Conservation (phyloP, 2,329 filamentous ascomycete genomes). For the Corniculantispora saksenae region DNA sequence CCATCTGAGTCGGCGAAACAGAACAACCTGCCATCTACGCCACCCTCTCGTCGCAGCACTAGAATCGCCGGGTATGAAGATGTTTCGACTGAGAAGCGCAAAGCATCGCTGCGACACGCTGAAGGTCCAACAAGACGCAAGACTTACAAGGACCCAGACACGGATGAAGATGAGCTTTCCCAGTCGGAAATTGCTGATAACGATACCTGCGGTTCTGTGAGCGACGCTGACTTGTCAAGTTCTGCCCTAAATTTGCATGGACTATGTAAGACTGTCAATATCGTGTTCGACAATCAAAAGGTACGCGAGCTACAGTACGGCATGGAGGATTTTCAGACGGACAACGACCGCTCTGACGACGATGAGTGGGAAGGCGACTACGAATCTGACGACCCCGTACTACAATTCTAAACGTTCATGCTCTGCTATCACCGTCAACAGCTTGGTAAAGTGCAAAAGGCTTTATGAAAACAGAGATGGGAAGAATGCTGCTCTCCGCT, state of each 20-base stretch:
- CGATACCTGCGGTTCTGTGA: conserved; percentile 17
- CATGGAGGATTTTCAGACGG: conserved; percentile 71
- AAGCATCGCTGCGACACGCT: conserved; percentile 9
- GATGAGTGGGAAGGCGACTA: conserved; percentile 61
- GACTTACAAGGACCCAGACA: conserved; percentile 50
- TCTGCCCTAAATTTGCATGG: conserved; percentile 54
- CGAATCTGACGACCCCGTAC: conserved; percentile 44
- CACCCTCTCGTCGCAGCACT: conserved; percentile 39
- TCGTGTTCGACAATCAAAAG: conserved; percentile 76
- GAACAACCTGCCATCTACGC: conserved; percentile 22
- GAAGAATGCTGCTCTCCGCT: not conserved
- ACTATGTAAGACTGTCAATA: conserved; percentile 68
- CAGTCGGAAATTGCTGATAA: conserved; percentile 25
- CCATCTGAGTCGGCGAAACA: conserved; percentile 10
- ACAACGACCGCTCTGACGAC: conserved; percentile 56
- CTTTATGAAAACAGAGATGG: not conserved
- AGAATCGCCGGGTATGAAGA: conserved; percentile 35
- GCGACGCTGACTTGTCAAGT: not conserved
- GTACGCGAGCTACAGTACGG: conserved; percentile 66
- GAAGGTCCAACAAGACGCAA: conserved; percentile 17
- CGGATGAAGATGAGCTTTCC: conserved; percentile 42
- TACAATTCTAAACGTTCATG: conserved; percentile 21
- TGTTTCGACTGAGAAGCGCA: conserved; percentile 22
- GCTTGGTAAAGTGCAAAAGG: not conserved
- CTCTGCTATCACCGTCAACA: not conserved